Percentiles rank a stretch among this genome's conserved stretches.
These are phyloP conservation scores for Aspergillus awamori DNA, from an alignment of 2,329 filamentous ascomycete genomes.

Conservation along the genomic window DNA sequence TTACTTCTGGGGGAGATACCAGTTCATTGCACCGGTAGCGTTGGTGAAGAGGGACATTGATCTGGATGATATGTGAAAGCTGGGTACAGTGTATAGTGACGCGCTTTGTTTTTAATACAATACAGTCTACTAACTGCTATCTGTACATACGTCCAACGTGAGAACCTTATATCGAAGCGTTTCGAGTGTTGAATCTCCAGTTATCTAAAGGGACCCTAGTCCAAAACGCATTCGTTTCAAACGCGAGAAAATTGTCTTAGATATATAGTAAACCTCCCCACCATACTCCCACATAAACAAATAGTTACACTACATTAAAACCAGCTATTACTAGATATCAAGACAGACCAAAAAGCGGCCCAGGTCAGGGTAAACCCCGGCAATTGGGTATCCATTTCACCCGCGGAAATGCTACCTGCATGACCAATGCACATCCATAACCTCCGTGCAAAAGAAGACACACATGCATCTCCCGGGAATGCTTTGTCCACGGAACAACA, in stretches of 20 bases:
- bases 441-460: neutral
- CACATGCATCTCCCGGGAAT: neutral
- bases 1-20: conserved; percentile 41
- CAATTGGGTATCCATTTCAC: neutral
- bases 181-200: no score
- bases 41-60: conserved; percentile 35
- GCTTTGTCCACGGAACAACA: neutral
- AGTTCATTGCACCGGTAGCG: conserved; percentile 46
- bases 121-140: neutral
- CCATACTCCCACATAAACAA: neutral
- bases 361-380: neutral
- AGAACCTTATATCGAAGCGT: no score
- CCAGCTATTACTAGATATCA: no score
- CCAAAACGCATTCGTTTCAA: no score
- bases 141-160: no score
- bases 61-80: neutral
- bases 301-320: neutral
- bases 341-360: neutral
- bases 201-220: no score
- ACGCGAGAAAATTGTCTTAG: no score
- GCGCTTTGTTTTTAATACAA: neutral
- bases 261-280: neutral
- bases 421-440: neutral
- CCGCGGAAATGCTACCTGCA: neutral
- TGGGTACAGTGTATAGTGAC: neutral